These are phyloP conservation scores for Viola odorata DNA, from an alignment of 345 rosid genomes.

Conservation along the genomic window DNA sequence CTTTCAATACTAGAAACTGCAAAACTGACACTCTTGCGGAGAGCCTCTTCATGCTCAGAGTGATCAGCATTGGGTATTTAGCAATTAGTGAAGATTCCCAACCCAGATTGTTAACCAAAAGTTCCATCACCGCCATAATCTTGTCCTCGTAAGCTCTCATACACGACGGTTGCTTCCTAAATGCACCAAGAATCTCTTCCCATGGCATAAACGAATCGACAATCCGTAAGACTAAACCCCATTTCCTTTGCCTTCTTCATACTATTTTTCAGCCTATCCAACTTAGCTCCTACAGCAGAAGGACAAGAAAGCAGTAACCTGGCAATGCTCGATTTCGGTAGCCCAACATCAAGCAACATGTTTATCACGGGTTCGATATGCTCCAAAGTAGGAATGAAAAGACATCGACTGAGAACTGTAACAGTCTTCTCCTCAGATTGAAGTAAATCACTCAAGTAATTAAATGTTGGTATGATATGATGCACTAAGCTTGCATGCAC, in stretches of 20 bases:
- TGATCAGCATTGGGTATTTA: neutral
- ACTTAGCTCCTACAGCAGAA: too few relatives aligned
- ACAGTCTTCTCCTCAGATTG: constrained; percentile 9
- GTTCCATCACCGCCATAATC: neutral
- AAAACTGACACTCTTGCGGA: neutral
- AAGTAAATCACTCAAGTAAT: constrained; percentile 14
- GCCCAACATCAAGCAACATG: too few relatives aligned
- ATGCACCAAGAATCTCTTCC: neutral
- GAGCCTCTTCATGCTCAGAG: neutral
- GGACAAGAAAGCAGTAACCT: too few relatives aligned
- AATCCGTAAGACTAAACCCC: too few relatives aligned
- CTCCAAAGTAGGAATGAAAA: neutral
- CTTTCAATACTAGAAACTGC: neutral
- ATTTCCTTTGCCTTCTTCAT: too few relatives aligned
- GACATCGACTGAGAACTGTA: neutral
- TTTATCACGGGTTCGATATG: too few relatives aligned
- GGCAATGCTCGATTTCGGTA: too few relatives aligned
- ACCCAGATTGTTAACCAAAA: neutral
- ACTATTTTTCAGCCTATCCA: too few relatives aligned
- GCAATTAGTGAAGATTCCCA: neutral
- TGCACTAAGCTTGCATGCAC: constrained; percentile 26
- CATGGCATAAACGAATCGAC: too few relatives aligned
- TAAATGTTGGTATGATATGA: constrained; percentile 22
- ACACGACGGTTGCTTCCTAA: neutral
- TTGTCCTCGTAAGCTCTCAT: neutral